These are phyloP conservation scores for Mycena pura DNA, from an alignment of 768 basidiomycete species.

Conservation along the genomic window DNA sequence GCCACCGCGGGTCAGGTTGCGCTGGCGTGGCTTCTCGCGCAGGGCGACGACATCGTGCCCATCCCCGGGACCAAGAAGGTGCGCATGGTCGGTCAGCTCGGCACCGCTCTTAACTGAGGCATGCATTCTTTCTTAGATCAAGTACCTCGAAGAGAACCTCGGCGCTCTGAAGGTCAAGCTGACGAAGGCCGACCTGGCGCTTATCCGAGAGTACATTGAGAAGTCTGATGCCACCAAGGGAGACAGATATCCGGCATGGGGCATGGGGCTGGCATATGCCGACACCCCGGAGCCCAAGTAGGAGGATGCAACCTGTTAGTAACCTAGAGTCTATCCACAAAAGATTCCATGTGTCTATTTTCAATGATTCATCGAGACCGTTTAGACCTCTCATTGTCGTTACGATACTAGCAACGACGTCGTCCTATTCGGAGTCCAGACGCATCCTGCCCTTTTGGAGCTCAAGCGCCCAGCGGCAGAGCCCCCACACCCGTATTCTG, in stretches of 20 bases:
- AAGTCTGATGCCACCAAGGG: constrained; percentile 29
- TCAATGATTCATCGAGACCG: no score
- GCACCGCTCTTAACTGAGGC: constrained; percentile 32
- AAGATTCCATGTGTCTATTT: no score
- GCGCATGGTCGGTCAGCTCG: constrained; percentile 39
- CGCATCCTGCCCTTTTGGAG: no score
- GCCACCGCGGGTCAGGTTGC: constrained; percentile 26
- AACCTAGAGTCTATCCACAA: no score
- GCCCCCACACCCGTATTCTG: no score
- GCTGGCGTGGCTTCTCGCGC: constrained; percentile 18
- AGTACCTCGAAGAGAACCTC: constrained; percentile 44
- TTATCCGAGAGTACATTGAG: constrained; percentile 32
- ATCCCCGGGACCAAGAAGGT: neutral
- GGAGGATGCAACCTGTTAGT: no score
- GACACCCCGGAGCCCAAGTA: constrained; percentile 32
- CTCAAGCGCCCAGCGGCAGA: no score
- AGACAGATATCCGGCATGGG: constrained; percentile 29
- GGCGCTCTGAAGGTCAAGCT: constrained; percentile 30
- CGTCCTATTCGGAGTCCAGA: no score
- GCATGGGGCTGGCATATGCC: constrained; percentile 17
- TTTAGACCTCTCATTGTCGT: no score
- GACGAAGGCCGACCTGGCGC: constrained; percentile 29
- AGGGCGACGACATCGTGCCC: neutral
- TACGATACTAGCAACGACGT: no score
- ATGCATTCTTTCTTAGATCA: constrained; percentile 7